Evolutionary conservation across 345 rosid genomes (phyloP).

Genomic region (Sonneratia alba): DNA sequence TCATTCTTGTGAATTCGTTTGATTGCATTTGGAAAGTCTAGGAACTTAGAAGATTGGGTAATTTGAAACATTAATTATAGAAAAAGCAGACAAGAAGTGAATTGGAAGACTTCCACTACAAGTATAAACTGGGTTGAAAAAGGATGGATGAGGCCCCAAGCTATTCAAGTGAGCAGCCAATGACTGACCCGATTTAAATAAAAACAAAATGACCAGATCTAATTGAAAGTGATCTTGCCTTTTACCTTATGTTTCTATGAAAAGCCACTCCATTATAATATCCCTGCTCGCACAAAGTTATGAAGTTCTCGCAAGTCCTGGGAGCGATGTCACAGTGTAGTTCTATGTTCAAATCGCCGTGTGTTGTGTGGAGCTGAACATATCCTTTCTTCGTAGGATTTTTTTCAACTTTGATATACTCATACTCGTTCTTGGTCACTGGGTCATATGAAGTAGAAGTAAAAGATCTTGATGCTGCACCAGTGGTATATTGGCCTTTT

Average conservation of each 20-base stretch:
- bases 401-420: conserved; percentile 79
- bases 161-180: not conserved
- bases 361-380: conserved; percentile 79
- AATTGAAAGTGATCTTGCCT: not conserved
- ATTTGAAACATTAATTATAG: not conserved
- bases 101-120: not conserved
- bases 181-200: not conserved
- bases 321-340: conserved; percentile 90
- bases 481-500: conserved; percentile 76
- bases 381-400: conserved; percentile 95
- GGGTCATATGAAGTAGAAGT: conserved; percentile 87
- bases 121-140: not conserved
- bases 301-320: conserved; percentile 83
- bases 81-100: not conserved
- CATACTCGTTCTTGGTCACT: conserved; percentile 75
- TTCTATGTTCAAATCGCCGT: conserved; percentile 88
- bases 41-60: too few relatives aligned
- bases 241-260: conserved; percentile 71
- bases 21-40: not conserved
- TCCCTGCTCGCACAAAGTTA: conserved; percentile 76
- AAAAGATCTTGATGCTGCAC: conserved; percentile 95
- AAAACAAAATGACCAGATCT: not conserved
- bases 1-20: not conserved
- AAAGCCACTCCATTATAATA: conserved; percentile 75
- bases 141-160: not conserved